phyloP scores from a whole-genome alignment of 345 rosid genomes.

The Erodium maritimum region DNA sequence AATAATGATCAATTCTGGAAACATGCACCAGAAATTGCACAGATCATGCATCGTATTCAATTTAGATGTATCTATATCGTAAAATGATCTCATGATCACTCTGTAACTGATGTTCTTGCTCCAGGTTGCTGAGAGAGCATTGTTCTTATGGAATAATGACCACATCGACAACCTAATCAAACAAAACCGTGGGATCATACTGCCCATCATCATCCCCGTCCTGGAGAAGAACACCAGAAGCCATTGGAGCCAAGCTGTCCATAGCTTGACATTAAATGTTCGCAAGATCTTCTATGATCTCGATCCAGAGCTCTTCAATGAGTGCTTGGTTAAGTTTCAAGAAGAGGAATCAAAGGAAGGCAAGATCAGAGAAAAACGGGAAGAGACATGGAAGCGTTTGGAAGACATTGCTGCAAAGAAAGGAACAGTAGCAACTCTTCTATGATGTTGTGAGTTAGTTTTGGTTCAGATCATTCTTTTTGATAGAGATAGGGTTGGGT shows the following conservation, averaged over 20 bases:
- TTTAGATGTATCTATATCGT: neutral
- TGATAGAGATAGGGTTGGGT: too few species aligned
- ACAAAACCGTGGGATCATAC: neutral
- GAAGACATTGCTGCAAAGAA: too few species aligned
- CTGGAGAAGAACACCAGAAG: neutral
- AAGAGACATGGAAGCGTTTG: neutral
- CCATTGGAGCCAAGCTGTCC: neutral
- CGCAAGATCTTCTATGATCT: neutral
- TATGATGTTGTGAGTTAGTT: too few species aligned
- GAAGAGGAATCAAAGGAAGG: neutral
- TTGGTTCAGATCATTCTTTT: too few species aligned
- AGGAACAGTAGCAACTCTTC: too few species aligned
- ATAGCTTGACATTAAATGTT: neutral
- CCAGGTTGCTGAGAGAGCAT: slow-evolving; percentile 1
- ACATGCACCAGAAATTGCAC: too few species aligned
- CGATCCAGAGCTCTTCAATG: neutral
- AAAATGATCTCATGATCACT: neutral
- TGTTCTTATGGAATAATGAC: slow-evolving; percentile 1
- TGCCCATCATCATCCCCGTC: neutral
- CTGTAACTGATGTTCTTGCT: neutral
- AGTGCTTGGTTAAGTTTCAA: neutral
- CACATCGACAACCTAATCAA: neutral
- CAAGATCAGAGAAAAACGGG: neutral
- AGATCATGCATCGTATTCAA: neutral
- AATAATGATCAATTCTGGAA: neutral